phyloP scores from a whole-genome alignment of 1,284 basidiomycete species.

The Clitocybe nebularis region DNA sequence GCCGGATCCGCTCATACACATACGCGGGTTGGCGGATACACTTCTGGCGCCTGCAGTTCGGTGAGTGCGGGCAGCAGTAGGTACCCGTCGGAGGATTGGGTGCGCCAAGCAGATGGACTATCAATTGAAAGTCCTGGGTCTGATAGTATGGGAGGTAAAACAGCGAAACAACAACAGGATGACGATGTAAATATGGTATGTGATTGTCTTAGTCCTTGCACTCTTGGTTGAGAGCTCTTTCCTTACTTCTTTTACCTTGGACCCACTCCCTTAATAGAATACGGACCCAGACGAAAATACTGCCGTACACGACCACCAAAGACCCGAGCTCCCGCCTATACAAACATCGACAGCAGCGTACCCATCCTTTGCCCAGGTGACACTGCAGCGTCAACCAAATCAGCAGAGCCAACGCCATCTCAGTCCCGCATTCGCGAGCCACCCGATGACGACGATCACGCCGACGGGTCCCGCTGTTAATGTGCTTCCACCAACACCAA shows the following conservation, averaged over 20 bases:
- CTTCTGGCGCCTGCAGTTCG: slow-evolving; percentile 18
- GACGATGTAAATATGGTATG: slow-evolving; percentile 38
- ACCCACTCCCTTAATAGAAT: slow-evolving; percentile 14
- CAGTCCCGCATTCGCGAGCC: slow-evolving; percentile 2
- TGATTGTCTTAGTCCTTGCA: slow-evolving; percentile 4
- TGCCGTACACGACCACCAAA: slow-evolving; percentile 10
- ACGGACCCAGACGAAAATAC: slow-evolving; percentile 23
- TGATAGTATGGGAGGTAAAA: slow-evolving; percentile 6
- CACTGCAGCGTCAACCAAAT: slow-evolving; percentile 4
- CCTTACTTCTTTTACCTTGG: not conserved
- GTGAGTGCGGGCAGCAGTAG: slow-evolving; percentile 33
- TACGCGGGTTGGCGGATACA: too few relatives aligned
- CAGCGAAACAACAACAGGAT: slow-evolving; percentile 18
- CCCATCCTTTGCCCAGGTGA: slow-evolving; percentile 5
- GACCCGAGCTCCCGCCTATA: slow-evolving; percentile 20
- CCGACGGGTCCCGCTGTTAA: slow-evolving; percentile 27
- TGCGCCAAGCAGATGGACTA: slow-evolving; percentile 55
- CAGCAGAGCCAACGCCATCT: slow-evolving; percentile 10
- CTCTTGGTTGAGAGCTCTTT: not conserved
- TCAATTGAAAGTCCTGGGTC: slow-evolving; percentile 50
- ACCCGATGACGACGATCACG: not conserved
- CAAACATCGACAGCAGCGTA: slow-evolving; percentile 16
- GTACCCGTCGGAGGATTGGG: slow-evolving; percentile 61
- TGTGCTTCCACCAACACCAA: slow-evolving; percentile 35
- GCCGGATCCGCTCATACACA: slow-evolving; percentile 7